Evolutionary conservation across 345 rosid genomes (phyloP).

Genomic region (Physaria fendleri): DNA sequence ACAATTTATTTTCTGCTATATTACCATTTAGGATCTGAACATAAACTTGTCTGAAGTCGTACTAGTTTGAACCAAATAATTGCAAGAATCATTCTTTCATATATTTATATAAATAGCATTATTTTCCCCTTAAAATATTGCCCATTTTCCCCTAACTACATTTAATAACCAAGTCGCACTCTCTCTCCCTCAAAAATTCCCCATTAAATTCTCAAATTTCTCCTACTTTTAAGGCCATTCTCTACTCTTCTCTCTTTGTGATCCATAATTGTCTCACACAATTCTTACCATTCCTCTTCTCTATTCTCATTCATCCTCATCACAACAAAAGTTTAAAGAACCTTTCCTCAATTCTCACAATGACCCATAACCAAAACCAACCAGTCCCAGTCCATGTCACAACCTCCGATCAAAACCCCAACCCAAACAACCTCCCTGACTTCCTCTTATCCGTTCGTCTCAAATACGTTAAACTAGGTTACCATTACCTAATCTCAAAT

Average conservation of each 20-base stretch:
- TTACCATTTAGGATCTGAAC: not conserved
- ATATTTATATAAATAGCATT: not conserved
- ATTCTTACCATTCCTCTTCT: conserved; percentile 19
- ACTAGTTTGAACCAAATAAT: not conserved
- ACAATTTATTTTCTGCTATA: not conserved
- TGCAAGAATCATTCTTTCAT: not conserved
- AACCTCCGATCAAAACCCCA: conserved; percentile 12
- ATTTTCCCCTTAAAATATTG: conserved; percentile 11
- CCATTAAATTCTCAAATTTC: conserved; percentile 27
- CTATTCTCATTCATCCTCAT: conserved; percentile 14
- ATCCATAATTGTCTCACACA: too few species aligned
- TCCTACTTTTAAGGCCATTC: conserved; percentile 20
- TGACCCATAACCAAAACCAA: conserved; percentile 9
- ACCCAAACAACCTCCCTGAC: conserved; percentile 53
- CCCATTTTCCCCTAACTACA: conserved; percentile 13
- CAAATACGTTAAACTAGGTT: conserved; percentile 77
- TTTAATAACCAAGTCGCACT: conserved; percentile 10
- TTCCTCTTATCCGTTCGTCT: conserved; percentile 65
- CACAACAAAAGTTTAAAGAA: not conserved
- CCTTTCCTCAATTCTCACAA: not conserved
- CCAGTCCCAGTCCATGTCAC: conserved; percentile 36
- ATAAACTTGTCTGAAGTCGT: not conserved
- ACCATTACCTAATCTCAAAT: conserved; percentile 74
- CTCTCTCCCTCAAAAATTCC: conserved; percentile 15
- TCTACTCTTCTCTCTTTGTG: not conserved